Conservation (phyloP, 2,329 filamentous ascomycete species). For the Ascocoryne sarcoides region DNA sequence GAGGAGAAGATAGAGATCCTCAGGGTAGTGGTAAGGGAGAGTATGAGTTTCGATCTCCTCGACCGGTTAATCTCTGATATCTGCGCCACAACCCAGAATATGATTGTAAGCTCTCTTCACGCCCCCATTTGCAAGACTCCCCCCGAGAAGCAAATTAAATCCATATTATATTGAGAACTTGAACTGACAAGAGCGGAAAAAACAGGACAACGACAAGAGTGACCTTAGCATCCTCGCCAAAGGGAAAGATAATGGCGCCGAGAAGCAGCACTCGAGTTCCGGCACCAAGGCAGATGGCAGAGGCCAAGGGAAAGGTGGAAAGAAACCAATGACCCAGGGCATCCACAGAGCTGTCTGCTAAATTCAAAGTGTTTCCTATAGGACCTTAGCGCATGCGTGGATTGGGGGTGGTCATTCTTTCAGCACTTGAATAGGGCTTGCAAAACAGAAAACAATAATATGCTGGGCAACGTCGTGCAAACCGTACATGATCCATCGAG, state of each 20-base stretch:
- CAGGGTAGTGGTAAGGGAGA: constrained; percentile 56
- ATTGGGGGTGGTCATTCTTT: no score
- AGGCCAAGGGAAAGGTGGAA: constrained; percentile 29
- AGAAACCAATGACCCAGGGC: constrained; percentile 36
- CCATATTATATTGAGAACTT: not conserved
- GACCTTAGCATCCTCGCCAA: constrained; percentile 36
- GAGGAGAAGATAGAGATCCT: constrained; percentile 57
- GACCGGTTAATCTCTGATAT: constrained; percentile 55
- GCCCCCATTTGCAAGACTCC: not conserved
- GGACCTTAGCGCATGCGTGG: no score
- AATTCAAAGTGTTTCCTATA: no score
- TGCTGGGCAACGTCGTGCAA: no score
- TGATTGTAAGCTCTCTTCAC: constrained; percentile 42
- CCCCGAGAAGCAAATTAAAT: no score
- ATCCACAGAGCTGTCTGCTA: constrained; percentile 41
- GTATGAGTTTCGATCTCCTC: constrained; percentile 58
- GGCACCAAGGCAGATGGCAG: constrained; percentile 8
- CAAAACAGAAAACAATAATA: no score
- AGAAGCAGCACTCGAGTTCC: constrained; percentile 31
- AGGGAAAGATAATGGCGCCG: constrained; percentile 29
- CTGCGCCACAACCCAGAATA: constrained; percentile 47
- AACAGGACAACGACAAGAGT: constrained; percentile 21
- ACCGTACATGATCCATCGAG: no score
- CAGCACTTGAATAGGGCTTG: no score
- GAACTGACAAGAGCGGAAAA: not conserved